Base-by-base conservation (phyloP, 257 asterid genomes). In the Solanum dulcamara region DNA sequence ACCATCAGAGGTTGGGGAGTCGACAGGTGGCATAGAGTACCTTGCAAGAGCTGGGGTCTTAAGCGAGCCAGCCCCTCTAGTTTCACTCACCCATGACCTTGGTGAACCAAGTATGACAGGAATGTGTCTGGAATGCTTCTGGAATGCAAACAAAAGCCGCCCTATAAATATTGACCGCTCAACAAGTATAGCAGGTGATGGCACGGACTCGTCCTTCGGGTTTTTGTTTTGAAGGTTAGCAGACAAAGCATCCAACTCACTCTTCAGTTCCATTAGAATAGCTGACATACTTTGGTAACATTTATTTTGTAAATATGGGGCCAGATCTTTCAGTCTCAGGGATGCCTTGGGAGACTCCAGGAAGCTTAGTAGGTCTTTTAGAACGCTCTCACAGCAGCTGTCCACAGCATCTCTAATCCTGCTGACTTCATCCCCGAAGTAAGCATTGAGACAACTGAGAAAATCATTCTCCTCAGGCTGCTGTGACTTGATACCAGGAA, bases 31-130 rank as follows among this genome's bases (percentile, higher is more conserved):
- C 70, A 89, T 75, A 57, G 88, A 80, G 86, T 90, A 88, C 89
- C 91, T 93, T 80, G 87, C 84, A 67, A 89, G 90, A 87, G 84
- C 35, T 37, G 89, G 87, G 38, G 93, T 88, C 85, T 84, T 89
- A 48, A 88, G 83, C 70, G 90, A 81, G 74, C 88, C 88, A 60
- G 89, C 85, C 66, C 87, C 84, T 84, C 84, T 13, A 87, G 90
- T 88, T 85, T 92, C 97, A 84, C 83, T 87, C 86, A 91, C 85
- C 99, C 99, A 97, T 85, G 93, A 93, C 90, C 99, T 93, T 53
- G 98, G 98, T 85, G 98, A 95, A 86, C 99, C 99, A 83, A 97
- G 98, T 85, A 97, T 86, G 51, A 94, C 88, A n/a, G 97, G 95
- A 51, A 97, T 91, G 91, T 95, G 99, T 89, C 88, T 92, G 53